Conservation (phyloP, 345 rosid species). For the Acer yangbiense region DNA sequence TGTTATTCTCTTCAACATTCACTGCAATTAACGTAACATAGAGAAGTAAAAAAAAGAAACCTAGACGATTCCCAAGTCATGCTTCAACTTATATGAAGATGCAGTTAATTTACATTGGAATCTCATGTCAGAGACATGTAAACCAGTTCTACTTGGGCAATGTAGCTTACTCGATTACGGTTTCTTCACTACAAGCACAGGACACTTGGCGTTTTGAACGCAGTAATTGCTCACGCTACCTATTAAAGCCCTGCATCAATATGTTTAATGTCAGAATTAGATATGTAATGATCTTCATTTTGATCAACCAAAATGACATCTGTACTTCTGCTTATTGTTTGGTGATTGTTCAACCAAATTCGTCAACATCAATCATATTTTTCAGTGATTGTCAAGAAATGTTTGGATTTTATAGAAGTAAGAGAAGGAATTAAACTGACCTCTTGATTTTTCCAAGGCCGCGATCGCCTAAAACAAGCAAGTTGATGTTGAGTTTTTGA, state of each 20-base stretch:
- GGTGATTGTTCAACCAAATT: not conserved
- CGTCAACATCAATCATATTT: not conserved
- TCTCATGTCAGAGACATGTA: not conserved
- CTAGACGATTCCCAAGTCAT: not conserved
- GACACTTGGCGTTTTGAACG: constrained; percentile 49
- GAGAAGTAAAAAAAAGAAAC: not conserved
- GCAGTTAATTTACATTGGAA: not conserved
- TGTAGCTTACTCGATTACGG: constrained; percentile 2
- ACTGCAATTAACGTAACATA: not conserved
- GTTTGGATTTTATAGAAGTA: not conserved
- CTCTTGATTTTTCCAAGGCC: constrained; percentile 54
- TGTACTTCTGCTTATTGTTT: not conserved
- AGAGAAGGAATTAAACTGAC: constrained; percentile 26
- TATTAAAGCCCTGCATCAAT: constrained; percentile 38
- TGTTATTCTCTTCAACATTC: not conserved
- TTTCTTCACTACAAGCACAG: constrained; percentile 53
- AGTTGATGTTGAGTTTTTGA: constrained; percentile 53
- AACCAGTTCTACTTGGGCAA: not conserved
- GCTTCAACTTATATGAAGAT: not conserved
- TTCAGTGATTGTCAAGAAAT: not conserved
- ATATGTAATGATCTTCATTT: not conserved
- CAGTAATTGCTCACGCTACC: constrained; percentile 54
- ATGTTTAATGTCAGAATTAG: not conserved
- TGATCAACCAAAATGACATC: no score
- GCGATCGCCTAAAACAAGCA: constrained; percentile 51